Evolutionary conservation across 306 rosid genomes (phyloP), one percentile per base, ranked within the genome.

Genomic region (Cicer chorassanicum): DNA sequence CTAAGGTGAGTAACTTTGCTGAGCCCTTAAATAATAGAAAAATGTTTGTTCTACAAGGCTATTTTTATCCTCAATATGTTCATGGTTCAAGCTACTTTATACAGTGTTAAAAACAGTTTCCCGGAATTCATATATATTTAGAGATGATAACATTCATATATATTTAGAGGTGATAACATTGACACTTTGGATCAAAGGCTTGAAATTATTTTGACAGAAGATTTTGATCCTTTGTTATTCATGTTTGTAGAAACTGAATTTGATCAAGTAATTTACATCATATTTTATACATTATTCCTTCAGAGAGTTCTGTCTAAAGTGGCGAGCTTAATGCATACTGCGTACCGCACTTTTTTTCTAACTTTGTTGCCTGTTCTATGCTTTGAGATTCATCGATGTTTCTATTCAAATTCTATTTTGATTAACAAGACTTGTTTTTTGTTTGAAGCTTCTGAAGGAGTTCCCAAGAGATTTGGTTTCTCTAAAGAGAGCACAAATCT

Each of bases 401-500:
- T 8, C 68, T 77, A 19, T 42, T 64, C 54, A 57, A 34, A n/a
- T 38, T 39, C 41, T 42, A 29, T 29, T 8, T 44, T 66, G 9
- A 41, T 19, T 74, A 65, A 78, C 63, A 34, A 5, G 10, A 24
- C 66, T n/a, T 74, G 41, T 49, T 80, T 80, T 78, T 70, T 74
- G 55, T 49, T 78, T 78, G 66, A 85, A 93, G 98, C 88, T 87
- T 63, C 78, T 94, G 44, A 83, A 87, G 78, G 81, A 79, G 56
- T 94, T 87, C 51, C 98, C 98, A 60, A 91, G 82, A 84, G 98
- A 94, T 85, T 75, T 94, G 77, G 74, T 45, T 48, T 84, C 98
- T 68, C 83, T 91, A 71, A 91, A 91, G 90, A 86, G 96, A 81
- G 97, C 84, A 18, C 97, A 94, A 86, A 19, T 85, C 65, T 34